Base-by-base conservation (phyloP, 176 grass and related monocot genomes). In the Pontederia crassipes region DNA sequence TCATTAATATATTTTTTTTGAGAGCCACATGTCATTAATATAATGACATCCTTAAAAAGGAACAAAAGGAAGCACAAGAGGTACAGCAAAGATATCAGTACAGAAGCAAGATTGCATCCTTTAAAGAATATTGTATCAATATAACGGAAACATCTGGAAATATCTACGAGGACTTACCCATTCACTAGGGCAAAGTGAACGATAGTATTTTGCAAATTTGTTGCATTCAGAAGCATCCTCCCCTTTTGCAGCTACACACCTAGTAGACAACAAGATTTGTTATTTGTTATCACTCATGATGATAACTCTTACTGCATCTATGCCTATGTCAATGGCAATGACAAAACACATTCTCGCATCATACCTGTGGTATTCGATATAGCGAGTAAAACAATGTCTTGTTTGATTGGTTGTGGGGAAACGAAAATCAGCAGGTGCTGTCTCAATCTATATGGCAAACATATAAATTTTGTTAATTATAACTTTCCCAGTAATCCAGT, bases 331-430 rank as follows among this genome's bases (percentile, higher is more conserved):
- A 3, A 40, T 40, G 32, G 6, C 32, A 40, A 52, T 24, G 1
- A 24, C 20, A 24, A 24, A 24, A 24, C 20, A 29, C 66, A 57
- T 8, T 48, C 10, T 17, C 11, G 1, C 4, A 28, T 45, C 58
- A 62, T 86, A 88, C 84, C 78, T 94, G 62, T 93, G 89, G 75
- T 94, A 94, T 72, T 94, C 89, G 71, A 94, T 69, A 67, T 94
- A 94, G 35, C 89, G 81, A 17, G 89, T 88, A 74, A 94, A 88
- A 60, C 84, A 94, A 74, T 94, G 89, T 18, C 89, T 83, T 52
- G 84, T 88, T 66, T 94, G 81, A 81, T 94, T 94, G 52, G 84
- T 87, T 70, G 89, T 88, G 62, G 89, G 89, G 54, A 94, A 93
- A 75, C 84, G 78, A 17, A 87, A 85, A 88, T 94, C 84, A 72